Conservation (phyloP, 2,329 filamentous ascomycete genomes). For the Ophiosphaerella narmari region DNA sequence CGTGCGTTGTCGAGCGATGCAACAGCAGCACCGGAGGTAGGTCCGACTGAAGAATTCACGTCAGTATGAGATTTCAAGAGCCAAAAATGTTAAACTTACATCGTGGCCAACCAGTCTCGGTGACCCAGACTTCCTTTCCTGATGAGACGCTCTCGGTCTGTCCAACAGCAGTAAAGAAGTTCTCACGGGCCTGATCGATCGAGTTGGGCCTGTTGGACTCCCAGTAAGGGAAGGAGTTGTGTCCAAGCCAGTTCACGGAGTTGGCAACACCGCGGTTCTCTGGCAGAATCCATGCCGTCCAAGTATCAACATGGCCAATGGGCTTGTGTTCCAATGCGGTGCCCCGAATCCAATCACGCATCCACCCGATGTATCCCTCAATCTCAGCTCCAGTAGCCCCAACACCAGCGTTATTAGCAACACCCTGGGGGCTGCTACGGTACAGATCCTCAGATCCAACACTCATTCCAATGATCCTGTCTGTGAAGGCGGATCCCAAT, state of each 20-base stretch:
- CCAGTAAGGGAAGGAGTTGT: conserved; percentile 87
- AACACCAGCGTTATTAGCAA: conserved; percentile 63
- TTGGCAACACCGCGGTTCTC: conserved; percentile 72
- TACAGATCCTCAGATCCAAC: conserved; percentile 78
- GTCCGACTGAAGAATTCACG: conserved; percentile 14
- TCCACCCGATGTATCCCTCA: conserved; percentile 70
- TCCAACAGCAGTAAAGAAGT: conserved; percentile 69
- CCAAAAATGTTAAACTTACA: neutral
- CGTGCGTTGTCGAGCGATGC: conserved; percentile 31
- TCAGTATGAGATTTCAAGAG: neutral
- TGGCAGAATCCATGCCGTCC: conserved; percentile 69
- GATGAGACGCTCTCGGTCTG: conserved; percentile 62
- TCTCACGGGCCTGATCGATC: conserved; percentile 64
- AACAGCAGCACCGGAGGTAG: conserved; percentile 28
- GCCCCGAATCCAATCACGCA: conserved; percentile 65
- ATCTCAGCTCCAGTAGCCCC: conserved; percentile 67
- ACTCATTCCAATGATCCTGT: conserved; percentile 77
- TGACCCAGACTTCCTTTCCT: conserved; percentile 79
- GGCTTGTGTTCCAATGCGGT: conserved; percentile 63
- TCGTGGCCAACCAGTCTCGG: conserved; percentile 81
- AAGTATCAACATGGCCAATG: conserved; percentile 87
- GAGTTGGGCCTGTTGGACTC: conserved; percentile 62
- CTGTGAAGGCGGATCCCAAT: conserved; percentile 68
- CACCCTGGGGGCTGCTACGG: conserved; percentile 63
- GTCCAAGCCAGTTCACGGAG: conserved; percentile 75